Conservation (phyloP, 345 rosid species). For the Rhodamnia argentea region DNA sequence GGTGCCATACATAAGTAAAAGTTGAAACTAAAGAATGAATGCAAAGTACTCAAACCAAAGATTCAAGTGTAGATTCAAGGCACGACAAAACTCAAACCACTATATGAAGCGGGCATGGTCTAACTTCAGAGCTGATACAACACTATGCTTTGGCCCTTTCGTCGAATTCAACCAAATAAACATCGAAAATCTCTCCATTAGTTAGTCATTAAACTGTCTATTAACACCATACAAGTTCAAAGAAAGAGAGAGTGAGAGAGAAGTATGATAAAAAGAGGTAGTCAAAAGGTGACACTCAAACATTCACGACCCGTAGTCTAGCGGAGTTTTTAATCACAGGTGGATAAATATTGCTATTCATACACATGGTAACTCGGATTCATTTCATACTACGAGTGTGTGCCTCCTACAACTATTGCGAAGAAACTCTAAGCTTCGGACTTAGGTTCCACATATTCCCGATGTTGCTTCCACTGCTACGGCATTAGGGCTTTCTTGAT, state of each 20-base stretch:
- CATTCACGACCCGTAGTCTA: background rate
- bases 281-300: background rate
- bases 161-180: background rate
- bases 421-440: background rate
- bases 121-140: background rate
- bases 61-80: background rate
- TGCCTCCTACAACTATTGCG: background rate
- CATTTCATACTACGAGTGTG: background rate
- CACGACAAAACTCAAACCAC: background rate
- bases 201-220: background rate
- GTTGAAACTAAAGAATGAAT: background rate
- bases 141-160: background rate
- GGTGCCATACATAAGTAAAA: background rate
- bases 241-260: background rate
- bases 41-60: background rate
- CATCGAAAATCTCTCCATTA: background rate
- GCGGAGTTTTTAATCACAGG: background rate
- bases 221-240: background rate
- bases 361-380: background rate
- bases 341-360: background rate
- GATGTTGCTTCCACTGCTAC: slow-evolving; percentile 59
- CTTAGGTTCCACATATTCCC: slow-evolving; percentile 20
- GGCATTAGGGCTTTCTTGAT: slow-evolving; percentile 65
- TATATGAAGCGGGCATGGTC: background rate
- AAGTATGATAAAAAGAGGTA: background rate